phyloP scores from a whole-genome alignment of 2,329 filamentous ascomycete genomes.

The Verticillium klebahnii region DNA sequence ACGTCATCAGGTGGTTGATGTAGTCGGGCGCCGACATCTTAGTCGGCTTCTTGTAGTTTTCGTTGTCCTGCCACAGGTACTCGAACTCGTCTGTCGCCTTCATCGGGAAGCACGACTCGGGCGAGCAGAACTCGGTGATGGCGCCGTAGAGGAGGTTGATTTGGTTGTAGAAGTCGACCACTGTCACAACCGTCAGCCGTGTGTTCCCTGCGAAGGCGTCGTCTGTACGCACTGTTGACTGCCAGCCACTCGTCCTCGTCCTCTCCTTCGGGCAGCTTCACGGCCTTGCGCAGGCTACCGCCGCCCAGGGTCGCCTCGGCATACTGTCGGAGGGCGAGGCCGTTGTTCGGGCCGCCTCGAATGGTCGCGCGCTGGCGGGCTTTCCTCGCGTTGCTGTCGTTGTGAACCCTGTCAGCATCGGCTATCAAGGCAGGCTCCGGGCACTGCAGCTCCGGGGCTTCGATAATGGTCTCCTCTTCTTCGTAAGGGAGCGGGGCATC shows the following conservation, averaged over 20 bases:
- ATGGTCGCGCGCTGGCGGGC: slow-evolving; percentile 77
- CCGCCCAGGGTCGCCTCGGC: slow-evolving; percentile 94
- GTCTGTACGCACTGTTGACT: slow-evolving; percentile 71
- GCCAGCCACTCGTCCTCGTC: slow-evolving; percentile 98
- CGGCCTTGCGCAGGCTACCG: slow-evolving; percentile 90
- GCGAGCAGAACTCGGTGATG: slow-evolving; percentile 98
- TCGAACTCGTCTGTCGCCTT: slow-evolving; percentile 99
- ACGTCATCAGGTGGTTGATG: slow-evolving; percentile 95
- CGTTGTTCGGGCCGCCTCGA: slow-evolving; percentile 76
- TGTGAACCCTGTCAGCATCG: slow-evolving; percentile 12
- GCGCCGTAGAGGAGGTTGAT: slow-evolving; percentile 98
- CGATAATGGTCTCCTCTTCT: slow-evolving; percentile 15
- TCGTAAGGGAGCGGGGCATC: slow-evolving; percentile 10
- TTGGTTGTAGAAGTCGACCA: slow-evolving; percentile 99
- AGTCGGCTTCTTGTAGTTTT: slow-evolving; percentile 90
- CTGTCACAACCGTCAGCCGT: slow-evolving; percentile 42
- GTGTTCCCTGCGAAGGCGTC: background rate
- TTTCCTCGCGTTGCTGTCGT: slow-evolving; percentile 73
- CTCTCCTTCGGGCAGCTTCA: slow-evolving; percentile 94
- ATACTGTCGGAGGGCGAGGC: slow-evolving; percentile 93
- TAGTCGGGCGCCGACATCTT: slow-evolving; percentile 98
- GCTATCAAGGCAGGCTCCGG: slow-evolving; percentile 23
- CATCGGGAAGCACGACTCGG: slow-evolving; percentile 96
- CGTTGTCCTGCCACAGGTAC: slow-evolving; percentile 97
- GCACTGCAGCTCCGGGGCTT: slow-evolving; percentile 4